phyloP scores from a whole-genome alignment of 148 eudicot species.

The Beta vulgaris region DNA sequence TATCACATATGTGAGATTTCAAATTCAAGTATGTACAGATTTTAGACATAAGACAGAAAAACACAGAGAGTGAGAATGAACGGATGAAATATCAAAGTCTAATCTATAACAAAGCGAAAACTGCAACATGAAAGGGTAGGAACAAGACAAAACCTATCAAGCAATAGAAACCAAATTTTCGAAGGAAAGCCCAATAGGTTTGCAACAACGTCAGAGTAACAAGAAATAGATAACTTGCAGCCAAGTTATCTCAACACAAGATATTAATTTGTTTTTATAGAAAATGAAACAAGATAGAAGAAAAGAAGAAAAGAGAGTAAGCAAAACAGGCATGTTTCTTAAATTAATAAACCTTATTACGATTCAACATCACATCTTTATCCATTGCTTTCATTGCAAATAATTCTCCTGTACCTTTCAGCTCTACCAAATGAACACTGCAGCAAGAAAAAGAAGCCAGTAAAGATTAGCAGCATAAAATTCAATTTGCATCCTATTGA shows the following conservation, averaged over 20 bases:
- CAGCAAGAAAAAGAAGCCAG: constrained; percentile 19
- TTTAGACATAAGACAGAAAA: not conserved
- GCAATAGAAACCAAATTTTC: not conserved
- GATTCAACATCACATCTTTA: constrained; percentile 81
- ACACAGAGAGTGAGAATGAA: not conserved
- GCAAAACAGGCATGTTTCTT: constrained; percentile 2
- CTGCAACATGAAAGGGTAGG: too few relatives aligned
- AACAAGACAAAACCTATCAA: not conserved
- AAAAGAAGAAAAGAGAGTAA: not conserved
- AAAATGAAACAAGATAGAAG: too few relatives aligned
- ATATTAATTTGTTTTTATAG: not conserved
- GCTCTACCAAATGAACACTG: constrained; percentile 98
- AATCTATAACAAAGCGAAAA: too few relatives aligned
- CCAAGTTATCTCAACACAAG: not conserved
- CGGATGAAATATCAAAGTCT: too few relatives aligned
- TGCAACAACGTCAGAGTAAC: not conserved
- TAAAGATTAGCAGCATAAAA: constrained; percentile 5
- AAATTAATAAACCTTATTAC: constrained; percentile 83
- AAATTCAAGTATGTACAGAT: not conserved
- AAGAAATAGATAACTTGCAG: not conserved
- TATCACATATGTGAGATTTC: not conserved
- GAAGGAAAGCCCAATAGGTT: not conserved
- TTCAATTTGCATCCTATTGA: not conserved
- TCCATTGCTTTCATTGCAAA: constrained; percentile 99
- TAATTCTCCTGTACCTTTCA: constrained; percentile 71